Base-by-base conservation (phyloP, 768 basidiomycete species). In the Flagelloscypha sp. region DNA sequence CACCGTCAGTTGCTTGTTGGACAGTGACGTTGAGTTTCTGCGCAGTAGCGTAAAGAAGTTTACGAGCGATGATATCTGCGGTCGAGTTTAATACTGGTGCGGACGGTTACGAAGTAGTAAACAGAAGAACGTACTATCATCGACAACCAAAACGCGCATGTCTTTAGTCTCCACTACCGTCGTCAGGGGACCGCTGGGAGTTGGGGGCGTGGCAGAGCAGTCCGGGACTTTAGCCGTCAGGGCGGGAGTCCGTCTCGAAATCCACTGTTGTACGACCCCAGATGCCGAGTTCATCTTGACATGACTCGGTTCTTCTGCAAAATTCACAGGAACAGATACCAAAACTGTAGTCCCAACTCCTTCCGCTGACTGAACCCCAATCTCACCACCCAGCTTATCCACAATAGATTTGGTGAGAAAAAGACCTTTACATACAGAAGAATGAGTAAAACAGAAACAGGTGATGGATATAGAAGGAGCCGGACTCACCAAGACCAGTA, bases 111-210 rank as follows among this genome's bases (percentile, higher is more conserved):
- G n/a, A n/a, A n/a, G n/a, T n/a, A n/a, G n/a, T n/a, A 3, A 30
- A 20, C 11, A 11, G 6, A 23, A 13, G 6, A 13, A 36, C 42
- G 1, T 3, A 43, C 42, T 43, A 20, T 43, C 42, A 16, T 43
- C 42, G 2, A 43, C 42, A 4, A 43, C 35, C 7, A 43, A 35
- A 12, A 43, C n/a, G n/a, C n/a, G n/a, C n/a, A n/a, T n/a, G n/a
- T n/a, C n/a, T n/a, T n/a, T n/a, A n/a, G n/a, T n/a, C n/a, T n/a
- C n/a, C n/a, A n/a, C n/a, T n/a, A n/a, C n/a, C n/a, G n/a, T 36
- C 11, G 8, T 43, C 7, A 43, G 32, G 17, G 32, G 42, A 7
- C 19, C 33, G 16, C 34, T 32, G 20, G 32, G 15, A 2, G 32
- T 31, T 3, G 19, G 8, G 4, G 2, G n/a, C 15, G 21, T 16